Evolutionary conservation across 2,329 filamentous ascomycete genomes (phyloP), one percentile per base, ranked within the genome.

Genomic region (Stemphylium vesicarium): DNA sequence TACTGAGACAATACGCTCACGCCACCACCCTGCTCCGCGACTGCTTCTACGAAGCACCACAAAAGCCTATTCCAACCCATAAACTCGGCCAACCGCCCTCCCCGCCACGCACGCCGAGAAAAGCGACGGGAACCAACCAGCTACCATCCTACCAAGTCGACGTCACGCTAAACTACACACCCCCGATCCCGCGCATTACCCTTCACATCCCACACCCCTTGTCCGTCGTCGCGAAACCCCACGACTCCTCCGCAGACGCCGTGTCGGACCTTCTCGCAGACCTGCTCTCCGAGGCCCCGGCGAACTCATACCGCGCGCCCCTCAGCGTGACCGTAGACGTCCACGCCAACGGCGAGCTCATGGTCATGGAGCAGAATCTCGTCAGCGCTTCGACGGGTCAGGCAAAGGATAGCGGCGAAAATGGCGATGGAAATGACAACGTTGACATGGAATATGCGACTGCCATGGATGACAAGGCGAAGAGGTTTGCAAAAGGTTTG

Each of bases 1-100:
- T 63, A 3, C 59, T 95, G 13, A 82, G 91, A 12, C 91, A 95
- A 71, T 95, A 91, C 68, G 88, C 88, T 0, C 86, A 89, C 61
- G 78, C 91, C 4, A 85, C 85, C 1, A 84, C 80, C 0, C 74
- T 95, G 2, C 79, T 94, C 3, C 78, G 82, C 50, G 85, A 84
- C 44, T 85, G 82, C 52, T 89, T 91, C 65, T 60, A 56, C 48
- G 53, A 62, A 11, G 55, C 53, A 15, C 48, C 52, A 10, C 79
- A 78, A 32, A 68, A 75, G 35, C 32, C 72, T 66, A 6, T 60
- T 63, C 9, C 31, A 51, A 61, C 38, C 33, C 59, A 20, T 33
- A 53, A 26, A 40, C 60, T 62, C 1, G 40, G 43, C 10, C 37
- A 53, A 22, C 53, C 41, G 6, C 45, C 68, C 59, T 43, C 66